Evolutionary conservation across 2,329 filamentous ascomycete species (phyloP).

Genomic region (Sporothrix inflata): DNA sequence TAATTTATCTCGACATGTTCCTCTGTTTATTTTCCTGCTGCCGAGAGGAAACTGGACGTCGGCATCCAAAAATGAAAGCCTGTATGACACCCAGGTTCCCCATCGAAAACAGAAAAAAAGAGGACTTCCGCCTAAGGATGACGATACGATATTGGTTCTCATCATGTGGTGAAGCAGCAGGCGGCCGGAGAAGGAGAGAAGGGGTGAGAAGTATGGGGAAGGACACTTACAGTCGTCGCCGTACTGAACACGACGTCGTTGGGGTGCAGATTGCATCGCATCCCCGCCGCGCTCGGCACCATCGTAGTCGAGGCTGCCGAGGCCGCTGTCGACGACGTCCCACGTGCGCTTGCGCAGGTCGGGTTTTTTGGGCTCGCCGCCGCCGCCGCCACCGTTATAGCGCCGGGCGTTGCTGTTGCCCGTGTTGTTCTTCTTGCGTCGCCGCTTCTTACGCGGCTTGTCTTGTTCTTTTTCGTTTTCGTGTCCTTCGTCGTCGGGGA

Average conservation of each 20-base stretch:
- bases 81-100: background rate
- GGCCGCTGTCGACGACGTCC: slow-evolving; percentile 65
- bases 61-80: background rate
- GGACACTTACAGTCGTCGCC: slow-evolving; percentile 43
- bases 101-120: background rate
- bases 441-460: slow-evolving; percentile 32
- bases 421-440: slow-evolving; percentile 37
- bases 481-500: background rate
- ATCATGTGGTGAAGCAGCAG: slow-evolving; percentile 61
- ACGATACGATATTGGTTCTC: slow-evolving; percentile 79
- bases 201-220: background rate
- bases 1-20: slow-evolving; percentile 47
- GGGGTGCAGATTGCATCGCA: slow-evolving; percentile 39
- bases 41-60: slow-evolving; percentile 37
- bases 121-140: slow-evolving; percentile 89
- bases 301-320: slow-evolving; percentile 65
- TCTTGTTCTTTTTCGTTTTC: background rate
- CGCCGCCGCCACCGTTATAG: slow-evolving; percentile 35
- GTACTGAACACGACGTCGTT: slow-evolving; percentile 53
- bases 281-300: slow-evolving; percentile 42
- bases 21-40: slow-evolving; percentile 25
- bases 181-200: slow-evolving; percentile 7
- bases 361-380: slow-evolving; percentile 40
- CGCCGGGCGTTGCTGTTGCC: slow-evolving; percentile 40
- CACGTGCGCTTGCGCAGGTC: slow-evolving; percentile 69